Evolutionary conservation across 345 rosid species (phyloP).

Genomic region (Cardamine resedifolia): DNA sequence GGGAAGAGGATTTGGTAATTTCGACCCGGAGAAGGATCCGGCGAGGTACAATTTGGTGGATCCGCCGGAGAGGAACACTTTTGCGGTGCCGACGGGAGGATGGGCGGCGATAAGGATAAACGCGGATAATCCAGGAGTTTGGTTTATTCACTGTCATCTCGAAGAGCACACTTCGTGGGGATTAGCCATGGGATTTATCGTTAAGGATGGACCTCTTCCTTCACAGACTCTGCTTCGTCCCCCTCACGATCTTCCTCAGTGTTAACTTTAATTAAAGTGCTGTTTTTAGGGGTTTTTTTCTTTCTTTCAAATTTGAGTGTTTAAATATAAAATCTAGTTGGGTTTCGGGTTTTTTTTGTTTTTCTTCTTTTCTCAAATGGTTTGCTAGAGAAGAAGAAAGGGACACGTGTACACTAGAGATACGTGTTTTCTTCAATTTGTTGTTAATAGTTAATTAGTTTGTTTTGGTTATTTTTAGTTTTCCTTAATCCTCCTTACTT

Average conservation of each 20-base stretch:
- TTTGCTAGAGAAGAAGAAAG: no score
- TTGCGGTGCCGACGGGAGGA: conserved; percentile 66
- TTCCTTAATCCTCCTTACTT: no score
- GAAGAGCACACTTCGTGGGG: conserved; percentile 71
- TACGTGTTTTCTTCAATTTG: not conserved
- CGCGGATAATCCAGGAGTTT: conserved; percentile 77
- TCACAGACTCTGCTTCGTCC: conserved; percentile 49
- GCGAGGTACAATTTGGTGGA: conserved; percentile 53
- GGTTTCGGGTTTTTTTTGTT: no score
- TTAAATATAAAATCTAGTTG: not conserved
- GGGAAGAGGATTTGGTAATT: conserved; percentile 69
- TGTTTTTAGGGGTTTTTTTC: conserved; percentile 10
- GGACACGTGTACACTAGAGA: not conserved
- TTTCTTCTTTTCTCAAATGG: no score
- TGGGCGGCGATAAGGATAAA: conserved; percentile 67
- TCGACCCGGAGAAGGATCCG: conserved; percentile 46
- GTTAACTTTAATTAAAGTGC: conserved; percentile 29
- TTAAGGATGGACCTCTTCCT: conserved; percentile 46
- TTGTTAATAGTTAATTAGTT: not conserved
- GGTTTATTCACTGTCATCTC: conserved; percentile 77
- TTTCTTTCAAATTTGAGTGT: not conserved
- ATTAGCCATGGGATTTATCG: conserved; percentile 55
- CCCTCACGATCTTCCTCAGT: conserved; percentile 58
- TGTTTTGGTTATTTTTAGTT: no score
- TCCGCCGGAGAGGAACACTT: conserved; percentile 66